A percentile compares a stretch with the other conserved stretches of the same genome.
Evolutionary conservation across 257 asterid genomes (phyloP).

Genomic region (Rehmannia glutinosa): DNA sequence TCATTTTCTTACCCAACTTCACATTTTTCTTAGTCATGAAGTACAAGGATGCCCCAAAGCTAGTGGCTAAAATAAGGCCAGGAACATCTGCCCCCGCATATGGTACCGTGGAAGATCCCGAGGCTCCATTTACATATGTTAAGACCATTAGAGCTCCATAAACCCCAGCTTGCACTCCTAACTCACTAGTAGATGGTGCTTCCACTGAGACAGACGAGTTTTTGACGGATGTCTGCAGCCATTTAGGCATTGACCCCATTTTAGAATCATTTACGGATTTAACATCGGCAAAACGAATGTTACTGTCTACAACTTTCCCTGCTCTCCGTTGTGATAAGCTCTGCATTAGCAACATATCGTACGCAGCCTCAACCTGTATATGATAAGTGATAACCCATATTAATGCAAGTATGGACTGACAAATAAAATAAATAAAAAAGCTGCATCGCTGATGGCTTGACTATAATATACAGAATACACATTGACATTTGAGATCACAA

Average conservation of each 20-base stretch:
- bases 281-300: slow-evolving; percentile 88
- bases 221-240: slow-evolving; percentile 68
- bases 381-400: slow-evolving; percentile 12
- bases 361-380: slow-evolving; percentile 91
- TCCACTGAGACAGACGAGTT: slow-evolving; percentile 57
- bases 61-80: slow-evolving; percentile 83
- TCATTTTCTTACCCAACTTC: slow-evolving; percentile 63
- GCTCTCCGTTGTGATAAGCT: slow-evolving; percentile 84
- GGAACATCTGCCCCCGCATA: slow-evolving; percentile 88
- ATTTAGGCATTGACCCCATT: slow-evolving; percentile 71
- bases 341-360: slow-evolving; percentile 94
- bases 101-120: slow-evolving; percentile 44
- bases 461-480: no score
- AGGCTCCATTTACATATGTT: slow-evolving; percentile 82
- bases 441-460: no score
- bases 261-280: slow-evolving; percentile 59
- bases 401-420: slow-evolving; percentile 8
- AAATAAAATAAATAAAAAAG: neutral
- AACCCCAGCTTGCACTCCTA: slow-evolving; percentile 96
- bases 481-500: neutral
- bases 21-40: slow-evolving; percentile 94
- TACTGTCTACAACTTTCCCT: slow-evolving; percentile 77
- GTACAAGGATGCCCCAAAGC: slow-evolving; percentile 94
- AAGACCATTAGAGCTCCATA: slow-evolving; percentile 92
- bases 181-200: slow-evolving; percentile 71